These are phyloP conservation scores for Cystofilobasidium capitatum DNA, from an alignment of 768 basidiomycete species.

Conservation along the genomic window DNA sequence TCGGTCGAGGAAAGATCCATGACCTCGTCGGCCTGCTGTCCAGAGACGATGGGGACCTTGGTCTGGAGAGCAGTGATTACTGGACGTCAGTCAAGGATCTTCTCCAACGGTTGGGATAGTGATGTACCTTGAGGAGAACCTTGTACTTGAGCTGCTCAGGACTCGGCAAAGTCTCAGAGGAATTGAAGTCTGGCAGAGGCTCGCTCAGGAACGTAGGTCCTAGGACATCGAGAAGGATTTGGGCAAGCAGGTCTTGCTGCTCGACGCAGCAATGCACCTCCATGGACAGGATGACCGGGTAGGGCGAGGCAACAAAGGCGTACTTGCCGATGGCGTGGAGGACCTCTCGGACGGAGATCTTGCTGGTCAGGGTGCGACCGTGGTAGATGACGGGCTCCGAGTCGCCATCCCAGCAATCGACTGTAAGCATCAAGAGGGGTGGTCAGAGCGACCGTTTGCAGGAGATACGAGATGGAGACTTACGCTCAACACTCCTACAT, in stretches of 20 bases:
- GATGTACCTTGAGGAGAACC: conserved; percentile 66
- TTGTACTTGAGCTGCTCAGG: conserved; percentile 69
- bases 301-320: conserved; percentile 79
- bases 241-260: conserved; percentile 70
- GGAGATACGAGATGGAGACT: conserved; percentile 35
- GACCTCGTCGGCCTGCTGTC: conserved; percentile 5
- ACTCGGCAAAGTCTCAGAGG: conserved; percentile 55
- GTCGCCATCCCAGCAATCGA: conserved; percentile 88
- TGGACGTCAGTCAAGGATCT: conserved; percentile 52
- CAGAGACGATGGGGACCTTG: conserved; percentile 15
- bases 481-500: conserved; percentile 88
- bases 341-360: conserved; percentile 67
- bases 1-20: conserved; percentile 6
- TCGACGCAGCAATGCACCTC: conserved; percentile 73
- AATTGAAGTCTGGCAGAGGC: conserved; percentile 39
- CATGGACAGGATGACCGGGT: conserved; percentile 84
- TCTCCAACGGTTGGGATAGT: conserved; percentile 45
- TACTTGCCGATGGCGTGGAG: conserved; percentile 78
- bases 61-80: background rate
- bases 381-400: conserved; percentile 75
- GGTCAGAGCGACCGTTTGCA: background rate
- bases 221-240: conserved; percentile 60
- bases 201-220: conserved; percentile 44
- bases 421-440: conserved; percentile 42
- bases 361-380: conserved; percentile 76